Evolutionary conservation across 2,329 filamentous ascomycete species (phyloP).

Genomic region (Cordyceps cateniannulata): DNA sequence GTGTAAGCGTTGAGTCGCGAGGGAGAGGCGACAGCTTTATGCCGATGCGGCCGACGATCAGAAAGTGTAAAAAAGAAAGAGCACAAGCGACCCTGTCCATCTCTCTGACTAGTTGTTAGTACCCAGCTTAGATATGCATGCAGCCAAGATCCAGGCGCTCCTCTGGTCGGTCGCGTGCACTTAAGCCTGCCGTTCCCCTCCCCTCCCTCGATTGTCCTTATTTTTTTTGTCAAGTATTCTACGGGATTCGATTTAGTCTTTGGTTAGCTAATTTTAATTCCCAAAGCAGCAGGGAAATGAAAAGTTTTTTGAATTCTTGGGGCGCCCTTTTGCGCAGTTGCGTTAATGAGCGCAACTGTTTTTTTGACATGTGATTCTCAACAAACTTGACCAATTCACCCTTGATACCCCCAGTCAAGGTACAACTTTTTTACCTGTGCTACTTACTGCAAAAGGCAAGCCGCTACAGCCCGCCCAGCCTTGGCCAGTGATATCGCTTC

Average conservation of each 20-base stretch:
- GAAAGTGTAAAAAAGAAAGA: background rate
- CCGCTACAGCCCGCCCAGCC: background rate
- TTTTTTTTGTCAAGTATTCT: background rate
- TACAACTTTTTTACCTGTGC: too few species aligned
- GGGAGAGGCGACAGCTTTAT: background rate
- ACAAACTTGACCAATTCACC: constrained; percentile 1
- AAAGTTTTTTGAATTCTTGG: background rate
- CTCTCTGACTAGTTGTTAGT: background rate
- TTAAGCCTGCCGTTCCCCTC: background rate
- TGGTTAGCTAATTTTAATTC: constrained; percentile 2
- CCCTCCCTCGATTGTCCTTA: background rate
- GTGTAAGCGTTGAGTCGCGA: constrained; percentile 1
- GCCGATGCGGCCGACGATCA: too few species aligned
- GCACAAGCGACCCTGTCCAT: background rate
- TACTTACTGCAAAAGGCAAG: background rate
- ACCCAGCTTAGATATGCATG: background rate
- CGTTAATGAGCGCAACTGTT: background rate
- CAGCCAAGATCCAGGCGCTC: background rate
- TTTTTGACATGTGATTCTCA: constrained; percentile 14
- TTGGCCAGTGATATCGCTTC: background rate
- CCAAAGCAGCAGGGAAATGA: background rate
- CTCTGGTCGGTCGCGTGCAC: too few species aligned
- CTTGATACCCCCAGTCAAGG: background rate
- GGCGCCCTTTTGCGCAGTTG: background rate
- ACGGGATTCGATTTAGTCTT: background rate